Evolutionary conservation across 768 basidiomycete species (phyloP), one percentile per base, ranked within the genome.

Genomic region (Termitomyces sp.): DNA sequence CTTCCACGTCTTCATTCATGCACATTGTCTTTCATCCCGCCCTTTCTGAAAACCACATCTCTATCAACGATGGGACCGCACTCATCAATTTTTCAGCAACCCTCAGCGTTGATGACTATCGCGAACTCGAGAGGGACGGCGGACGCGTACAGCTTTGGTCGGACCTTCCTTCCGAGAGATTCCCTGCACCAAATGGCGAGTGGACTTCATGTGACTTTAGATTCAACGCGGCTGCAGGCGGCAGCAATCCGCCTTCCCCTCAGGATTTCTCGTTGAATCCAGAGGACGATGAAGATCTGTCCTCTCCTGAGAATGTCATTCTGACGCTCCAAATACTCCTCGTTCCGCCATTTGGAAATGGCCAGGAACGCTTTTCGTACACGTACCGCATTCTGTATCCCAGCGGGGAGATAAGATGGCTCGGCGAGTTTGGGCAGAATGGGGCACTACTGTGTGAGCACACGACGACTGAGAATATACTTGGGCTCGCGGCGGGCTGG

Each of bases 321-420:
- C 54, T 68, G 47, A 58, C 64, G 3, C 57, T 69, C 36, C 52
- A 55, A 5, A 20, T 65, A 16, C 49, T 33, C 39, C 49, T 33
- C 39, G 60, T 65, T 51, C 58, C 61, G 37, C 37, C 54, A 13
- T 42, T 55, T 49, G 44, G 29, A 34, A 39, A 47, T 5, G 29
- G 42, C 15, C 47, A 56, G 26, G 50, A 47, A 20, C 29, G 44
- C 8, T 78, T 72, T 60, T 72, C 72, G 18, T 80, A 76, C 66
- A 84, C 82, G 0, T 84, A 82, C 64, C 76, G 82, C 39, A 54
- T 84, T 20, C 55, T 74, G 2, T 76, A 79, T 66, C 66, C 78
- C 16, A 67, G 67, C 18, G 80, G 80, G 31, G 65, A 73, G 51
- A 68, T 76, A 44, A 66, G 66, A 52, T 83, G 82, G 81, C 70